phyloP scores from a whole-genome alignment of 2,329 filamentous ascomycete species.

The Sarocladiaceae sp. region DNA sequence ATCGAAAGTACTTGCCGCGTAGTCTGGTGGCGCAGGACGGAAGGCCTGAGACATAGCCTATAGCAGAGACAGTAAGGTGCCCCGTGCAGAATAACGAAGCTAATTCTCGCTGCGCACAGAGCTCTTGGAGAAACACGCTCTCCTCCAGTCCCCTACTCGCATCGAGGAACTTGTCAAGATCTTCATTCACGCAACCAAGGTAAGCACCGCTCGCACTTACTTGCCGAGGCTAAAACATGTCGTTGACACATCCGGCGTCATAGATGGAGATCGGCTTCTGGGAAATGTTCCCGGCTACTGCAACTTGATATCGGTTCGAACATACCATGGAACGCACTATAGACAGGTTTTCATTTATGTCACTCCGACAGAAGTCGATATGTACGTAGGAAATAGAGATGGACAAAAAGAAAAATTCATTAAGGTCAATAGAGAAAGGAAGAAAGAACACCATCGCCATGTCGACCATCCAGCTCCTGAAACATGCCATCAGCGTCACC shows the following conservation, averaged over 20 bases:
- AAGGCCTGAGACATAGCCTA: too few relatives aligned
- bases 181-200: conserved; percentile 83
- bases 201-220: too few relatives aligned
- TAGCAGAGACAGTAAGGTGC: too few relatives aligned
- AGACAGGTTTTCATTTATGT: background rate
- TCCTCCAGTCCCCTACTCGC: conserved; percentile 66
- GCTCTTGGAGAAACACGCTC: conserved; percentile 70
- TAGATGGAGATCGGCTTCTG: conserved; percentile 53
- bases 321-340: conserved; percentile 3
- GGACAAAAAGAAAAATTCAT: background rate
- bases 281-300: conserved; percentile 50
- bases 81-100: background rate
- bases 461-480: conserved; percentile 5
- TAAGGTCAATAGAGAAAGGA: background rate
- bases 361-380: background rate
- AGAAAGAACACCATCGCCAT: background rate
- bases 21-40: too few relatives aligned
- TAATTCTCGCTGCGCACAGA: conserved; percentile 35
- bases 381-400: background rate
- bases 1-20: too few relatives aligned
- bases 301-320: too few relatives aligned
- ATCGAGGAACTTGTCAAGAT: conserved; percentile 81
- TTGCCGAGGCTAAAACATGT: too few relatives aligned
- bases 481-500: background rate
- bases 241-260: background rate